Base-by-base conservation (phyloP, 495 filamentous ascomycete genomes). In the Clohesyomyces aquaticus region DNA sequence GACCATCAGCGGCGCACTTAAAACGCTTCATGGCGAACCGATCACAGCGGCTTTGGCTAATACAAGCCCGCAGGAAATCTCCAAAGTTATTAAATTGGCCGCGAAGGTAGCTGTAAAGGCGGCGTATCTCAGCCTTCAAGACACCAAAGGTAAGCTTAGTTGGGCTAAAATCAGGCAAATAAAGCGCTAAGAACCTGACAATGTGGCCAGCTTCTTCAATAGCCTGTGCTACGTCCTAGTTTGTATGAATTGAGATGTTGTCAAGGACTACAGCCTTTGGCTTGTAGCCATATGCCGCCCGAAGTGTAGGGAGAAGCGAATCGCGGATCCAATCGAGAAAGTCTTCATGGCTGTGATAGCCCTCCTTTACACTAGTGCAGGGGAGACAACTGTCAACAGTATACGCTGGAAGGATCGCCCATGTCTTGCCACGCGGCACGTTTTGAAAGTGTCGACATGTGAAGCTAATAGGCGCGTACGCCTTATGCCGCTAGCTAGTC, bases 111-210 rank as follows among this genome's bases (percentile, higher is more conserved):
- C 22, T 2, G 19, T 54, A 54, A 16, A 18, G 38, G 42, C 41
- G 1, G 21, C 27, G 43, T 29, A 64, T 58, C 51, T 38, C 58
- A 14, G 53, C 53, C 27, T 64, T 64, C 6, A 64, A 27, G 29
- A 56, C 41, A 1, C 43, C 23, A 32, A 64, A 64, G 19, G 54
- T 68, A 62, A 65, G 72, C 72, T 75, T 73, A 69, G 67, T 73
- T 46, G 43, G 70, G 65, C 71, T 77, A 50, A 72, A 71, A 52
- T 73, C 71, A 41, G 70, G 69, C 53, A 65, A 47, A n/a, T 47
- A 47, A 4, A n/a, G 43, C 19, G 43, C 8, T n/a, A 47, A 22
- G 19, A 8, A 47, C 6, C 43, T 16, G 43, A 47, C 43, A 47
- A 47, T 47, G 19, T 47, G 43, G 43, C 43, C 43, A 16, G 12